These are phyloP conservation scores for Aspergillus bridgeri DNA, from an alignment of 495 filamentous ascomycete genomes.

Conservation along the genomic window DNA sequence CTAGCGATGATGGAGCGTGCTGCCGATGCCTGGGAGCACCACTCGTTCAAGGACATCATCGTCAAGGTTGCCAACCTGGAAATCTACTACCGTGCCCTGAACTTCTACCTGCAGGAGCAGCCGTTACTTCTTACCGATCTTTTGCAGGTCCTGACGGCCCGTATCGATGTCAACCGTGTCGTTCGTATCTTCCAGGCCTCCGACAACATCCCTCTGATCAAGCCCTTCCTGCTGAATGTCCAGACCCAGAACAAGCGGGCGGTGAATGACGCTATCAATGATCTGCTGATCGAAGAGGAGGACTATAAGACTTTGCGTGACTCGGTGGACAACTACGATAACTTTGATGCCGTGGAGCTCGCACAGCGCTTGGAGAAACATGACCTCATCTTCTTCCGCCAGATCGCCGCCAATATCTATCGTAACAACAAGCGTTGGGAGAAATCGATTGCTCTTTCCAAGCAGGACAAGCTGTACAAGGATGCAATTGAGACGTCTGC, in stretches of 20 bases:
- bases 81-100: constrained; percentile 96
- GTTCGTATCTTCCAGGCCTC: constrained; percentile 98
- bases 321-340: constrained; percentile 97
- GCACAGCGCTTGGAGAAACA: constrained; percentile 93
- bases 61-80: constrained; percentile 98
- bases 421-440: constrained; percentile 99
- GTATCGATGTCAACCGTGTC: constrained; percentile 97
- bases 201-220: constrained; percentile 97
- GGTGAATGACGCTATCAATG: constrained; percentile 98
- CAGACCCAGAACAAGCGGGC: constrained; percentile 96
- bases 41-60: constrained; percentile 98
- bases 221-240: constrained; percentile 96
- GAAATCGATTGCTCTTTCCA: constrained; percentile 97
- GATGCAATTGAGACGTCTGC: constrained; percentile 98
- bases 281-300: constrained; percentile 96
- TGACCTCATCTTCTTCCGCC: constrained; percentile 97
- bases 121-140: constrained; percentile 93
- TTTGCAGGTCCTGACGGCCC: constrained; percentile 82
- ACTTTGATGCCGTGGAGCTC: constrained; percentile 96
- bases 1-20: constrained; percentile 99
- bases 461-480: constrained; percentile 99
- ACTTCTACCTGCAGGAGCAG: constrained; percentile 97
- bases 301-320: constrained; percentile 98
- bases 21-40: constrained; percentile 98
- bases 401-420: constrained; percentile 97